A percentile compares a stretch with the other conserved stretches of the same genome.
Evolutionary conservation across 805 yeast genomes (phyloP).

Genomic region (Saccharomycopsis guyanensis): DNA sequence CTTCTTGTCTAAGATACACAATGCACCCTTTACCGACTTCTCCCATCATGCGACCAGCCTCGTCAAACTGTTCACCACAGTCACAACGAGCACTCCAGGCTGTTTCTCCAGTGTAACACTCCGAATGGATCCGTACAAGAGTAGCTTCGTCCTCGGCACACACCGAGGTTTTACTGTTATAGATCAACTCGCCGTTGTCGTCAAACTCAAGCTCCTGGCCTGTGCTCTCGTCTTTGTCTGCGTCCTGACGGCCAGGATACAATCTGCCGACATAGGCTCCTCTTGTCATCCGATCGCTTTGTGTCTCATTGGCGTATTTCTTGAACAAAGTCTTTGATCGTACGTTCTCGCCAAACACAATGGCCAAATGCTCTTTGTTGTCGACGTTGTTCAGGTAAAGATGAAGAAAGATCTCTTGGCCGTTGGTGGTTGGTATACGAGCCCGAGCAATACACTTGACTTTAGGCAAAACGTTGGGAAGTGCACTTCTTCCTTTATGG

Average conservation of each 20-base stretch:
- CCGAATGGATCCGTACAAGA: constrained; percentile 87
- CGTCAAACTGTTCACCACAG: constrained; percentile 98
- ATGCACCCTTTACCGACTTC: constrained; percentile 84
- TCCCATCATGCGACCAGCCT: constrained; percentile 93
- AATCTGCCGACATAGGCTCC: constrained; percentile 93
- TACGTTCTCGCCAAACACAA: constrained; percentile 90
- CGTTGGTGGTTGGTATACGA: constrained; percentile 91
- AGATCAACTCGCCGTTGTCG: constrained; percentile 30
- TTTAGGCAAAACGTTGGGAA: constrained; percentile 54
- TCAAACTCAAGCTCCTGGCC: constrained; percentile 37
- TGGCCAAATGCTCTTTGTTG: constrained; percentile 90
- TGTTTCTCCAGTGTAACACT: constrained; percentile 98
- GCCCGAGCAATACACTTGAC: constrained; percentile 92
- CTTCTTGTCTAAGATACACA: constrained; percentile 94
- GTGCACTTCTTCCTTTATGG: constrained; percentile 4
- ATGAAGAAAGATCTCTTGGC: constrained; percentile 90
- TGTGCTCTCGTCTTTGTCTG: constrained; percentile 49
- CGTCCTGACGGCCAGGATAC: constrained; percentile 73
- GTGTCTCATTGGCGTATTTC: constrained; percentile 62
- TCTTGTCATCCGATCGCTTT: constrained; percentile 92
- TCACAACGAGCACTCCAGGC: constrained; percentile 99
- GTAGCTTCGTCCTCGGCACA: constrained; percentile 36
- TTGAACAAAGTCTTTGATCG: constrained; percentile 68
- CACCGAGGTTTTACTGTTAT: constrained; percentile 21
- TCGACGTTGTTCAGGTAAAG: constrained; percentile 81